Conservation (phyloP, 1,139 yeast genomes). For the Pichia sp. region DNA sequence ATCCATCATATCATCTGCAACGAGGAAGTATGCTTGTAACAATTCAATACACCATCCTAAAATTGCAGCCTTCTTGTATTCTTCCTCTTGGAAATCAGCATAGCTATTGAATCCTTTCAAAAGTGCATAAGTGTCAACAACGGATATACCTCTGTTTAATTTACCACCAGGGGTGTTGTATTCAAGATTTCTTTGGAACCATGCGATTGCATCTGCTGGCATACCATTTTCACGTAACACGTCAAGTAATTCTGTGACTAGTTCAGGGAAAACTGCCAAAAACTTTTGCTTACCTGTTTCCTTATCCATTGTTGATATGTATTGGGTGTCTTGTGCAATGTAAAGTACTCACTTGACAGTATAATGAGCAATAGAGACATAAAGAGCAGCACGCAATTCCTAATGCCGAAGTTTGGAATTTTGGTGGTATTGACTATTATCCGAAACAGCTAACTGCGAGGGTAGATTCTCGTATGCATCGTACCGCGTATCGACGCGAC, state of each 20-base stretch:
- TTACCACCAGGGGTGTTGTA: slow-evolving; percentile 97
- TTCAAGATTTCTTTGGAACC: slow-evolving; percentile 71
- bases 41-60: slow-evolving; percentile 96
- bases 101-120: slow-evolving; percentile 55
- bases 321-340: not conserved
- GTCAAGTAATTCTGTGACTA: slow-evolving; percentile 69
- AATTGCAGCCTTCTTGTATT: slow-evolving; percentile 78
- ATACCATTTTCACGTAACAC: slow-evolving; percentile 66
- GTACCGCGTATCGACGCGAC: too few relatives aligned
- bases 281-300: slow-evolving; percentile 52
- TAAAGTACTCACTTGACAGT: too few relatives aligned
- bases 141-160: slow-evolving; percentile 92
- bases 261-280: slow-evolving; percentile 63
- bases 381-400: too few relatives aligned
- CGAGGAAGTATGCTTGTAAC: slow-evolving; percentile 93
- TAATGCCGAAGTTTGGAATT: too few relatives aligned
- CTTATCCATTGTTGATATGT: slow-evolving; percentile 30
- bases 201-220: slow-evolving; percentile 78
- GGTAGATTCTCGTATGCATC: too few relatives aligned
- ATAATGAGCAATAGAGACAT: too few relatives aligned
- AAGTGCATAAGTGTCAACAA: slow-evolving; percentile 83
- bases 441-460: too few relatives aligned
- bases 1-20: slow-evolving; percentile 99
- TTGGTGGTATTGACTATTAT: too few relatives aligned
- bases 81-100: slow-evolving; percentile 52